Conservation (phyloP, 2,329 filamentous ascomycete genomes). For the Huntiella moniliformis region DNA sequence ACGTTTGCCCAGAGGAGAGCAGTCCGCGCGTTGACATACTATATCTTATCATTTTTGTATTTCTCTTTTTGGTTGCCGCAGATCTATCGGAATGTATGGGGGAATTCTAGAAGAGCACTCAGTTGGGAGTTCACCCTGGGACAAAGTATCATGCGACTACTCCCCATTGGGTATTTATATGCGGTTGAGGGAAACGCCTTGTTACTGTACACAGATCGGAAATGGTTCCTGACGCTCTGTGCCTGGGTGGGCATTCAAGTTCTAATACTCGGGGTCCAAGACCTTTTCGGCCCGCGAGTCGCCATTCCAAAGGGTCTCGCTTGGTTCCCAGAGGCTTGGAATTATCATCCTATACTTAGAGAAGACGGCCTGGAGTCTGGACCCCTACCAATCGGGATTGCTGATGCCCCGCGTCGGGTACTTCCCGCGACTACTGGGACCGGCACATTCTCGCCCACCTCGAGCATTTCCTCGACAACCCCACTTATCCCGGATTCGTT, state of each 20-base stretch:
- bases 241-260: conserved; percentile 82
- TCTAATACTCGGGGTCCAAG: conserved; percentile 59
- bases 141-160: conserved; percentile 58
- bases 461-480: conserved; percentile 17
- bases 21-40: conserved; percentile 36
- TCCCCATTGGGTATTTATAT: conserved; percentile 77
- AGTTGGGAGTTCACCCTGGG: conserved; percentile 79
- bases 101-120: conserved; percentile 83
- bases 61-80: conserved; percentile 87
- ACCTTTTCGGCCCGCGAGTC: conserved; percentile 74
- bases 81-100: conserved; percentile 72
- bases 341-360: conserved; percentile 80
- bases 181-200: conserved; percentile 53
- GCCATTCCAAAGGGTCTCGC: conserved; percentile 43
- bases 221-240: conserved; percentile 41
- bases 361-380: conserved; percentile 68
- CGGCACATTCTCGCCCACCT: conserved; percentile 1
- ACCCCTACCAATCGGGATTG: conserved; percentile 58
- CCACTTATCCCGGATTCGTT: conserved; percentile 18
- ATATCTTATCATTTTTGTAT: conserved; percentile 52
- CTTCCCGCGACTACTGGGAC: background rate
- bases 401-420: conserved; percentile 6
- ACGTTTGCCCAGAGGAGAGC: conserved; percentile 41
- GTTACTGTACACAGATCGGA: conserved; percentile 57
- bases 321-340: conserved; percentile 61